Evolutionary conservation across 2,329 filamentous ascomycete genomes (phyloP).

Genomic region (Talaromyces albobiverticillius): DNA sequence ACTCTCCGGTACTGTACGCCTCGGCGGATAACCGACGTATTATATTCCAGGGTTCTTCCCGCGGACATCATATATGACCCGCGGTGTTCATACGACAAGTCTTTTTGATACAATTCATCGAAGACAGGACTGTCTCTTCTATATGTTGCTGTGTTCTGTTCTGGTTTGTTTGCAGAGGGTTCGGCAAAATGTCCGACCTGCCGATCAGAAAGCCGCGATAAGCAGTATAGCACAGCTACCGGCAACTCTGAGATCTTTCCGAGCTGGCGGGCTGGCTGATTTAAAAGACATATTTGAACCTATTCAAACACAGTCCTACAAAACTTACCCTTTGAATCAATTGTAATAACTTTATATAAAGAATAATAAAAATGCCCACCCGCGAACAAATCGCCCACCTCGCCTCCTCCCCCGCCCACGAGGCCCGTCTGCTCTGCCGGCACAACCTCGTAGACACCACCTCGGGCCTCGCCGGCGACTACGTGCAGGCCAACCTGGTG

Average conservation of each 20-base stretch:
- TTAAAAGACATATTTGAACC: not conserved
- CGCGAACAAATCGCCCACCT: constrained; percentile 4
- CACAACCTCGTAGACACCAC: constrained; percentile 45
- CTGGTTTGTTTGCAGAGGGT: too few relatives aligned
- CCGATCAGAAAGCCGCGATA: too few relatives aligned
- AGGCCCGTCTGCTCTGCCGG: constrained; percentile 46
- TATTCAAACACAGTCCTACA: not conserved
- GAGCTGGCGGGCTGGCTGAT: not conserved
- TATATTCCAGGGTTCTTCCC: too few relatives aligned
- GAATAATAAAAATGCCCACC: too few relatives aligned
- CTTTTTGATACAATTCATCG: too few relatives aligned
- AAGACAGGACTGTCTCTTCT: too few relatives aligned
- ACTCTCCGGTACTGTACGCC: too few relatives aligned
- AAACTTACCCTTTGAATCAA: not conserved
- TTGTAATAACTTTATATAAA: not conserved
- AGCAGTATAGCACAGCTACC: too few relatives aligned
- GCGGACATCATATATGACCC: too few relatives aligned
- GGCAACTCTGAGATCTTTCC: not conserved
- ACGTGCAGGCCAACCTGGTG: constrained; percentile 62
- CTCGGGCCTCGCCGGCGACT: constrained; percentile 54
- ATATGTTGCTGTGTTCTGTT: too few relatives aligned
- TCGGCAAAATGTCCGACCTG: not conserved
- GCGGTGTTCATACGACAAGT: too few relatives aligned
- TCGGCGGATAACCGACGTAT: too few relatives aligned
- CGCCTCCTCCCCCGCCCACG: constrained; percentile 26